Evolutionary conservation across 441 rosid species (phyloP), one percentile per base, ranked within the genome.

Genomic region (Aleurites moluccanus): DNA sequence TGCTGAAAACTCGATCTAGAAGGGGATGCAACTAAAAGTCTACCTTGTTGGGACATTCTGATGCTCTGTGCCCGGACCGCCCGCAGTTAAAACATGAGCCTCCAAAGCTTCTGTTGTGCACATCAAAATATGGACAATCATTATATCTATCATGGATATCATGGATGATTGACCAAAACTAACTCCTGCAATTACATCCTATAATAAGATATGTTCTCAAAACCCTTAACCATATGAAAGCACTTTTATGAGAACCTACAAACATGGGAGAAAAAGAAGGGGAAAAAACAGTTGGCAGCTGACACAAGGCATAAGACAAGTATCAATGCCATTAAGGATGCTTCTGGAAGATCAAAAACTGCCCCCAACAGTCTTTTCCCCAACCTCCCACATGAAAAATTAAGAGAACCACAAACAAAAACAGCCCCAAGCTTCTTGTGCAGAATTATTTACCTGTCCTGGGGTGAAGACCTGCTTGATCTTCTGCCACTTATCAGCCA

Each of bases 31-130:
- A 21, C 73, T 79, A 79, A 52, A 55, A 79, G 53, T 74, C 89
- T 60, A 76, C 74, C 81, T 85, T 80, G 77, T 73, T 86, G 44
- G 97, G 95, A 82, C 99, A 95, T 74, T 95, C 96, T 33, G 99
- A 78, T 80, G 99, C 96, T 83, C 89, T 91, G 77, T 95, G 99
- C 64, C 99, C 98, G 3, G 92, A 70, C 57, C 81, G 85, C 49
- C 98, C 98, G 72, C 97, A 95, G 76, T 64, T 87, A 81, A 93
- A 95, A 80, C 98, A 95, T 2, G 97, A 72, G 67, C 99, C 97
- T 64, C 99, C 95, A 28, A 91, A 93, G 40, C 40, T 38, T 79
- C 98, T 89, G 90, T 57, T 57, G 72, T 25, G 69, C 50, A 77
- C 44, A 49, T 38, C 8, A 38, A 38, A 38, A 38, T 38, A 38